Evolutionary conservation across 768 basidiomycete species (phyloP).

Genomic region (Scleroderma citrinum): DNA sequence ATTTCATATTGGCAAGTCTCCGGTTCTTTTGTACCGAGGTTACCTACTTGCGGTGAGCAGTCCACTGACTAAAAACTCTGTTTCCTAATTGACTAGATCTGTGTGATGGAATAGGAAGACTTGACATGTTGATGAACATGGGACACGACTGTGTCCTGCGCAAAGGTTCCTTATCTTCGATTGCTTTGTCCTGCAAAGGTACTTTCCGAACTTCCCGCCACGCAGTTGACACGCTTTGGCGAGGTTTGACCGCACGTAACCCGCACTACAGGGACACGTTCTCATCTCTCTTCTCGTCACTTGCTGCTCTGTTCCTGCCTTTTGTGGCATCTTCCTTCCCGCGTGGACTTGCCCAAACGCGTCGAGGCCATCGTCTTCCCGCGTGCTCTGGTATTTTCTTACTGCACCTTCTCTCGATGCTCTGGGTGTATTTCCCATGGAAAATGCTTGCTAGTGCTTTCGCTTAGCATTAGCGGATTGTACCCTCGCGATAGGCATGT

Average conservation of each 20-base stretch:
- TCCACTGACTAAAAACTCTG: constrained; percentile 18
- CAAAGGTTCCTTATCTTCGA: constrained; percentile 45
- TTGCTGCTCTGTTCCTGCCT: constrained; percentile 51
- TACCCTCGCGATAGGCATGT: constrained; percentile 19
- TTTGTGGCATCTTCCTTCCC: constrained; percentile 43
- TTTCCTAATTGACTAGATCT: constrained; percentile 28
- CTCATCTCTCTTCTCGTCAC: constrained; percentile 44
- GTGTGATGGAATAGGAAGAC: constrained; percentile 13
- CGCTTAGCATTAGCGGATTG: constrained; percentile 20
- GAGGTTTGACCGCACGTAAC: constrained; percentile 43
- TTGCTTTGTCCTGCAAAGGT: constrained; percentile 53
- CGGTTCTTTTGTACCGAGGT: constrained; percentile 27
- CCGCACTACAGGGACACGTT: constrained; percentile 66
- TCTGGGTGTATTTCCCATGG: constrained; percentile 24
- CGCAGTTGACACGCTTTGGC: constrained; percentile 57
- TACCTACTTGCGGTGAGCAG: constrained; percentile 18
- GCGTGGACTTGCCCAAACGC: constrained; percentile 23
- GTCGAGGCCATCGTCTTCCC: constrained; percentile 21
- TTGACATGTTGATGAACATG: constrained; percentile 18
- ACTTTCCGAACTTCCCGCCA: constrained; percentile 40
- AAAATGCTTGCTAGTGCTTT: constrained; percentile 8
- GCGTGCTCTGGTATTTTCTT: constrained; percentile 24
- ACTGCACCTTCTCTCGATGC: constrained; percentile 21
- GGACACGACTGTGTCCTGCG: constrained; percentile 8
- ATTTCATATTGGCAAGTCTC: constrained; percentile 32